Evolutionary conservation across 2,329 filamentous ascomycete genomes (phyloP).

Genomic region (Ceratocystis colombiana): DNA sequence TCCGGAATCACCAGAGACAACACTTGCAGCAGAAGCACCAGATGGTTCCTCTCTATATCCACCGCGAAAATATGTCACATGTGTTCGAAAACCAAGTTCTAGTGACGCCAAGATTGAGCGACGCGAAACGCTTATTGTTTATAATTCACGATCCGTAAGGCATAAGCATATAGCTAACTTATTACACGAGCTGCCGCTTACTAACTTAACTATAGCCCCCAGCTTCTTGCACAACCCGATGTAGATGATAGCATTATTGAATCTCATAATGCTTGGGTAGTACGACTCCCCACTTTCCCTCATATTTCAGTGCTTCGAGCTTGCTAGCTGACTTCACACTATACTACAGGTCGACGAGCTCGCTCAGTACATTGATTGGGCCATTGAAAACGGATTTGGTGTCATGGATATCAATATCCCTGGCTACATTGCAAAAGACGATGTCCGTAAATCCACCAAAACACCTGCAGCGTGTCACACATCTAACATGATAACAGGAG

Average conservation of each 20-base stretch:
- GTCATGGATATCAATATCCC: conserved; percentile 91
- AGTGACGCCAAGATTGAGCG: conserved; percentile 61
- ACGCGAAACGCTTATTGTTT: conserved; percentile 60
- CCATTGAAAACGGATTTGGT: conserved; percentile 61
- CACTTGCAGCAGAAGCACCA: conserved; percentile 59
- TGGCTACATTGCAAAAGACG: conserved; percentile 56
- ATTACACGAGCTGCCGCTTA: neutral
- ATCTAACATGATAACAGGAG: conserved; percentile 33
- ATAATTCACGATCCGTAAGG: conserved; percentile 85
- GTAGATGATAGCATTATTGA: conserved; percentile 63
- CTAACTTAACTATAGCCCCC: conserved; percentile 44
- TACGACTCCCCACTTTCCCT: conserved; percentile 40
- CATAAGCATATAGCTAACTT: neutral
- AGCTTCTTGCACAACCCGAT: conserved; percentile 57
- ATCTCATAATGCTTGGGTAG: conserved; percentile 78
- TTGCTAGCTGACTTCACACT: conserved; percentile 14
- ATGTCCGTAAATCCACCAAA: conserved; percentile 32
- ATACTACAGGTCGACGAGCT: conserved; percentile 63
- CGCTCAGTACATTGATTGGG: conserved; percentile 76
- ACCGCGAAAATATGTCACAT: conserved; percentile 59
- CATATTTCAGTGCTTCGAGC: neutral
- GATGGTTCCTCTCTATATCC: conserved; percentile 73
- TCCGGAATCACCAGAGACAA: conserved; percentile 66
- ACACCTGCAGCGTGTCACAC: neutral
- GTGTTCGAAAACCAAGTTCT: conserved; percentile 81